A percentile compares a stretch with the other conserved stretches of the same genome.
Evolutionary conservation across 768 basidiomycete genomes (phyloP).

Genomic region (Phlebiopsis gigantea): DNA sequence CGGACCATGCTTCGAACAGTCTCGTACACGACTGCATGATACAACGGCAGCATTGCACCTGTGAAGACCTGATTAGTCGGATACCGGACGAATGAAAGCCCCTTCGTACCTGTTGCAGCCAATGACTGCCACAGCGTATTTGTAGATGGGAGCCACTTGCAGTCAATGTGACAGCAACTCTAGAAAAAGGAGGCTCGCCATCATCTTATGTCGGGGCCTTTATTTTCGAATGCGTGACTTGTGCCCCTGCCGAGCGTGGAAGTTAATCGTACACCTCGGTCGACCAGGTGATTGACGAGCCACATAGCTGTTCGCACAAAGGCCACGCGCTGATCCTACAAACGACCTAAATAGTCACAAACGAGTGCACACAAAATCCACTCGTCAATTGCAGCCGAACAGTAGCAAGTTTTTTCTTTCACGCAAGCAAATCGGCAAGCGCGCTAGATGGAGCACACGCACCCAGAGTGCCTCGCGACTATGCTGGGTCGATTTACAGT

Average conservation of each 20-base stretch:
- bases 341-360: slow-evolving; percentile 11
- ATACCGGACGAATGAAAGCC: neutral
- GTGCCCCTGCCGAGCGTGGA: neutral
- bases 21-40: neutral
- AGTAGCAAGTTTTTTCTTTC: neutral
- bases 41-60: neutral
- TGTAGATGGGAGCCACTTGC: neutral
- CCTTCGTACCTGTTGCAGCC: neutral
- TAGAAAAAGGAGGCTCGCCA: no score
- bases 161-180: neutral
- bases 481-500: no score
- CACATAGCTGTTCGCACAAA: neutral
- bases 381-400: slow-evolving; percentile 1
- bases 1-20: neutral
- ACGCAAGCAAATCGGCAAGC: neutral
- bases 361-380: slow-evolving; percentile 11
- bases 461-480: no score
- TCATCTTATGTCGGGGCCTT: neutral
- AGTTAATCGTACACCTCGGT: neutral
- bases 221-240: neutral
- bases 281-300: neutral
- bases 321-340: neutral
- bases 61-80: neutral
- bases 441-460: neutral
- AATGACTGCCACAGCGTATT: neutral